Percentiles rank a stretch among this genome's conserved stretches.
phyloP scores from a whole-genome alignment of 2,329 filamentous ascomycete genomes.

The Camptophora hylomeconis region DNA sequence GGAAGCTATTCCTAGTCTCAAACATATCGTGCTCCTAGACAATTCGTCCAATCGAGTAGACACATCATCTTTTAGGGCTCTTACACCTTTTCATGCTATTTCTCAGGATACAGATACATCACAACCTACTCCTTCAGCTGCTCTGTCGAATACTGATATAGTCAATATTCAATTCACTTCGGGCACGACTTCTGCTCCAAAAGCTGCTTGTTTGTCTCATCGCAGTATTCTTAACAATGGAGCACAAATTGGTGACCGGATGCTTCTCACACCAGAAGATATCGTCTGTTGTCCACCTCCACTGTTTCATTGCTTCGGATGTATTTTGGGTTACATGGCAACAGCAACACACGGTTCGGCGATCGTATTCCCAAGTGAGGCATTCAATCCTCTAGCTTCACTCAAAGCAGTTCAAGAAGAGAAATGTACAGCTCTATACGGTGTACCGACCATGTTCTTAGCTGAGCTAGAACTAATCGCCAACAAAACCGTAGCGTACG shows the following conservation, averaged over 20 bases:
- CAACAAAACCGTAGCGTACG: constrained; percentile 29
- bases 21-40: constrained; percentile 61
- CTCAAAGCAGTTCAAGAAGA: constrained; percentile 52
- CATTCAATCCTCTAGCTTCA: constrained; percentile 67
- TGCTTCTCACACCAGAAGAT: constrained; percentile 64
- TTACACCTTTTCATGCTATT: constrained; percentile 36
- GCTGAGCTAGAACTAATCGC: constrained; percentile 69
- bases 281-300: constrained; percentile 52
- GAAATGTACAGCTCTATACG: constrained; percentile 60
- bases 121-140: constrained; percentile 31
- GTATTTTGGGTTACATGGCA: constrained; percentile 88
- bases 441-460: constrained; percentile 91
- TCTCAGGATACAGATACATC: constrained; percentile 28
- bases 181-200: constrained; percentile 82
- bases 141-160: constrained; percentile 42
- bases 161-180: constrained; percentile 97
- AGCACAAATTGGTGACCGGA: constrained; percentile 65
- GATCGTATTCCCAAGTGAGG: constrained; percentile 75
- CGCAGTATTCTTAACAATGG: constrained; percentile 88
- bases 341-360: constrained; percentile 69
- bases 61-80: constrained; percentile 26
- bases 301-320: constrained; percentile 65
- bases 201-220: constrained; percentile 82
- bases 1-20: constrained; percentile 53
- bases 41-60: constrained; percentile 52